Percentiles rank a stretch among this genome's conserved stretches.
Evolutionary conservation across 768 basidiomycete species (phyloP).

Genomic region (Podaxis sp.): DNA sequence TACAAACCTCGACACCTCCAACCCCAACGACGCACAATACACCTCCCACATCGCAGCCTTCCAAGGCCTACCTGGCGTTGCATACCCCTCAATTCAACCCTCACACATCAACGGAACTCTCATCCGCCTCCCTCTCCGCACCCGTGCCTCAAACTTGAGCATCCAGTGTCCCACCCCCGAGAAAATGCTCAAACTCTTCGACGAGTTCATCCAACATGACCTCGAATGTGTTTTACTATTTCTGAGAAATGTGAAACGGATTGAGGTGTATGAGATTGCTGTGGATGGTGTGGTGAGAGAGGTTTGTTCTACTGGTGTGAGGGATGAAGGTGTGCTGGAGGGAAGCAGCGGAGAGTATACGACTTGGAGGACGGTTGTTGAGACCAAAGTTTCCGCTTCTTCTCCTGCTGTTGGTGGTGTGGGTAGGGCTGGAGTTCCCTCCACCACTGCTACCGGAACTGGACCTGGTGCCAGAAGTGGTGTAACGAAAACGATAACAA

Average conservation of each 20-base stretch:
- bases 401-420: neutral
- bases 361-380: neutral
- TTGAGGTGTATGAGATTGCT: slow-evolving; percentile 39
- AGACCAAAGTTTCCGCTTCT: neutral
- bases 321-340: no score
- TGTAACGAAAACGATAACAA: neutral
- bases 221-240: slow-evolving; percentile 41
- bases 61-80: neutral
- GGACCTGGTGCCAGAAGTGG: neutral
- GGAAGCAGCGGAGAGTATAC: neutral
- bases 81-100: slow-evolving; percentile 17
- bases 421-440: neutral
- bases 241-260: slow-evolving; percentile 34
- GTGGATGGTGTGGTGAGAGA: slow-evolving; percentile 20
- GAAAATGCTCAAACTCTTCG: slow-evolving; percentile 36
- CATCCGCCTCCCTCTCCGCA: slow-evolving; percentile 47
- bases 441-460: neutral
- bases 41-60: slow-evolving; percentile 8
- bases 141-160: slow-evolving; percentile 31
- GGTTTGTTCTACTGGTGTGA: neutral
- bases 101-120: slow-evolving; percentile 35
- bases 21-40: neutral
- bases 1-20: slow-evolving; percentile 21
- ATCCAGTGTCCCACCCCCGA: slow-evolving; percentile 26
- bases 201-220: slow-evolving; percentile 39